A percentile compares a stretch with the other conserved stretches of the same genome.
Evolutionary conservation across 306 rosid species (phyloP).

Genomic region (Quercus agrifolia): DNA sequence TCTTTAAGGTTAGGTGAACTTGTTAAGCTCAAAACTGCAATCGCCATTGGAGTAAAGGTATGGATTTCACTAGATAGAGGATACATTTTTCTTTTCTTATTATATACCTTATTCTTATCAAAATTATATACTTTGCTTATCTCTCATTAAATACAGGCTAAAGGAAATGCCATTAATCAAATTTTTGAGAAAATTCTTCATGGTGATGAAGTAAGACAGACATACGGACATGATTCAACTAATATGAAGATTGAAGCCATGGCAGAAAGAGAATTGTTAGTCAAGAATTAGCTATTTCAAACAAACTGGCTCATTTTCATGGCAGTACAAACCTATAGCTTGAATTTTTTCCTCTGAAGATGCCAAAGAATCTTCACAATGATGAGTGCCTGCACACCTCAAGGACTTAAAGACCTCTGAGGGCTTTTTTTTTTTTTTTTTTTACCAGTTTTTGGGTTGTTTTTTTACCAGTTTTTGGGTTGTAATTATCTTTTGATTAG

Average conservation of each 20-base stretch:
- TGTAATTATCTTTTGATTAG: background rate
- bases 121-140: background rate
- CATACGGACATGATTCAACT: background rate
- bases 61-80: background rate
- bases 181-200: constrained; percentile 37
- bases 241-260: background rate
- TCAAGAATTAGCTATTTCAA: background rate
- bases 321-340: background rate
- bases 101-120: background rate
- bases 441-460: background rate
- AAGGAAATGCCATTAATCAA: constrained; percentile 48
- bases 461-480: background rate
- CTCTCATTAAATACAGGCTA: constrained; percentile 40
- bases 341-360: background rate
- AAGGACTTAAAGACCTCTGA: background rate
- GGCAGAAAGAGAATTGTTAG: background rate
- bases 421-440: background rate
- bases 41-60: constrained; percentile 87
- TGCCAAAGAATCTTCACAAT: background rate
- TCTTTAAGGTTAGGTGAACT: constrained; percentile 77
- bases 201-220: constrained; percentile 4
- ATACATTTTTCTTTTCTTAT: background rate
- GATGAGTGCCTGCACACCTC: background rate
- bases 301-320: background rate
- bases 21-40: constrained; percentile 68